These are phyloP conservation scores for Talaromyces sp. DNA, from an alignment of 2,329 filamentous ascomycete genomes.

Conservation along the genomic window DNA sequence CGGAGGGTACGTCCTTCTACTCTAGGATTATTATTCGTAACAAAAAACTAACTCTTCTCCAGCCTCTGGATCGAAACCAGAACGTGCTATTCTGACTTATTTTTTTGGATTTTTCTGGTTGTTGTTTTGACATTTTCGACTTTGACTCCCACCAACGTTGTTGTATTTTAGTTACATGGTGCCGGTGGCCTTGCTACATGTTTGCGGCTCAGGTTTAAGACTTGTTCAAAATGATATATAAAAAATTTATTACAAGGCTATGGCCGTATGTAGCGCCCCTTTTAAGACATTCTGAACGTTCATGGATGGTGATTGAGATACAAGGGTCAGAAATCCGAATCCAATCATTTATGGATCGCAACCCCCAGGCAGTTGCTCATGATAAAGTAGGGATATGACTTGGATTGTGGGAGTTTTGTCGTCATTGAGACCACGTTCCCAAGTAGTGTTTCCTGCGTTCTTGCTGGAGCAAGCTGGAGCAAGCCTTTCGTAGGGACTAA, in stretches of 20 bases:
- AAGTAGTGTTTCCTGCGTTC: background rate
- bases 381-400: background rate
- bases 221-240: too few relatives aligned
- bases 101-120: background rate
- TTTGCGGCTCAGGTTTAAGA: background rate
- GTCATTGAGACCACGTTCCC: background rate
- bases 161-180: background rate
- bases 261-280: background rate
- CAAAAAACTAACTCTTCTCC: background rate
- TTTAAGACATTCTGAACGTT: background rate
- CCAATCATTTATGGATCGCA: background rate
- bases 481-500: background rate
- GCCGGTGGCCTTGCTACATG: background rate
- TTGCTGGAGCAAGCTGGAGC: background rate
- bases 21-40: background rate
- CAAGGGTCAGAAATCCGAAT: background rate
- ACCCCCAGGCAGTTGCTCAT: background rate
- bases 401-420: background rate
- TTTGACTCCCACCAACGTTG: background rate
- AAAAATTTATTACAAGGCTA: background rate
- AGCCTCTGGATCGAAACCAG: conserved; percentile 1
- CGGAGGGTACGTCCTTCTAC: background rate
- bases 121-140: background rate
- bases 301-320: background rate
- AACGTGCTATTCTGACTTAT: background rate